Conservation (phyloP, 768 basidiomycete species). For the Mycena chlorophos region DNA sequence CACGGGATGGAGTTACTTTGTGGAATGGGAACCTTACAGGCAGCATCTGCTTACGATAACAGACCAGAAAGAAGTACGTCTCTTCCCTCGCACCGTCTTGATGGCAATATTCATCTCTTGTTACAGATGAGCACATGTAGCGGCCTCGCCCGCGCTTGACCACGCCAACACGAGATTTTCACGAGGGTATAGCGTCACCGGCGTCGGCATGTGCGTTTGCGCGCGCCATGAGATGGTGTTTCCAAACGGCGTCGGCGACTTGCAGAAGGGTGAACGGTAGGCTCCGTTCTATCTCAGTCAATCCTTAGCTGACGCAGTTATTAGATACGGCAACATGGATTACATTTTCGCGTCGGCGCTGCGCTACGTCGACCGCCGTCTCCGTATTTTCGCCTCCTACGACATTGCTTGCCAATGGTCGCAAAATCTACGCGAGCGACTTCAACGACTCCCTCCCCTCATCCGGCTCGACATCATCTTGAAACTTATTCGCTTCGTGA, state of each 20-base stretch:
- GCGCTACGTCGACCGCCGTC: neutral
- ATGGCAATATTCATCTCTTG: neutral
- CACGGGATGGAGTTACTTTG: neutral
- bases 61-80: conserved; percentile 11
- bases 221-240: neutral
- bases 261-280: neutral
- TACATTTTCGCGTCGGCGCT: conserved; percentile 6
- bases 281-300: neutral
- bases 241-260: neutral
- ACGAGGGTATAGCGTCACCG: neutral
- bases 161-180: neutral
- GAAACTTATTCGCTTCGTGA: conserved; percentile 19
- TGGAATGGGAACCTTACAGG: conserved; percentile 7
- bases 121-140: conserved; percentile 24
- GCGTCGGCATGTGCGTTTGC: neutral
- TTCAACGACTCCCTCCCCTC: neutral
- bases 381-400: conserved; percentile 12
- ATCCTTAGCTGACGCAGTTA: neutral
- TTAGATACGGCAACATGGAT: conserved; percentile 16
- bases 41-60: conserved; percentile 3
- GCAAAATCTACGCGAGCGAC: neutral
- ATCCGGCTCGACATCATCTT: neutral
- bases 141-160: neutral
- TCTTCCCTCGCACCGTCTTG: neutral
- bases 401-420: conserved; percentile 28